Evolutionary conservation across 495 filamentous ascomycete species (phyloP).

Genomic region (Penicillium ucsense): DNA sequence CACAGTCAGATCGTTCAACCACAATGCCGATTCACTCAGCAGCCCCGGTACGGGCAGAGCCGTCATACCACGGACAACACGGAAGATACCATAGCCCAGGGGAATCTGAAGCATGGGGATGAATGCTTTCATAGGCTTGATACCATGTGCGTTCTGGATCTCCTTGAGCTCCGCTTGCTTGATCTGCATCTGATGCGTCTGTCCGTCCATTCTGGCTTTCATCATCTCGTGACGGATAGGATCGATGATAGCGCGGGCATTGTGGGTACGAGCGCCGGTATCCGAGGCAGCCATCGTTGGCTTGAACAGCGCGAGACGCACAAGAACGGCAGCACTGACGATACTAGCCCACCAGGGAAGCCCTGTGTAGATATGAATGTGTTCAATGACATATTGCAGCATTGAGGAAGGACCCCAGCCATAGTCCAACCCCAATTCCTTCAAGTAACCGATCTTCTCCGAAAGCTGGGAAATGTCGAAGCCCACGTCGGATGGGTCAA

Average conservation of each 20-base stretch:
- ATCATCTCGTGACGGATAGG: conserved; percentile 35
- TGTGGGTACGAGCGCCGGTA: conserved; percentile 41
- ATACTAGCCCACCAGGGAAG: conserved; percentile 80
- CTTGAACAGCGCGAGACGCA: conserved; percentile 57
- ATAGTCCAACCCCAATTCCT: conserved; percentile 73
- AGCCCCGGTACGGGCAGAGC: conserved; percentile 70
- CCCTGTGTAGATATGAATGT: conserved; percentile 63
- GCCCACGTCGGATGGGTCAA: conserved; percentile 16
- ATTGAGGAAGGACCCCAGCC: conserved; percentile 64
- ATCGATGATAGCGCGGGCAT: conserved; percentile 27
- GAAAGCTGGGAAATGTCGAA: conserved; percentile 43
- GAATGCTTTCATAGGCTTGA: conserved; percentile 43
- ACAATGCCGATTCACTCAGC: conserved; percentile 55
- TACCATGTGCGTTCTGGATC: conserved; percentile 43
- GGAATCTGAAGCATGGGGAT: conserved; percentile 57
- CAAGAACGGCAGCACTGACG: conserved; percentile 46
- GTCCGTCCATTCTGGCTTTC: conserved; percentile 19
- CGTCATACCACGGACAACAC: conserved; percentile 65
- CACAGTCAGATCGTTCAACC: conserved; percentile 73
- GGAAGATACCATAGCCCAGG: conserved; percentile 70
- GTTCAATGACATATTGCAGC: conserved; percentile 68
- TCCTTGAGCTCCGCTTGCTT: conserved; percentile 34
- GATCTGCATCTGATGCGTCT: conserved; percentile 33
- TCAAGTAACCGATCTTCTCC: conserved; percentile 73
- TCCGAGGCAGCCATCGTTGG: conserved; percentile 51